Evolutionary conservation across 1,284 basidiomycete genomes (phyloP).

Genomic region (Boletus albobrunnescens): DNA sequence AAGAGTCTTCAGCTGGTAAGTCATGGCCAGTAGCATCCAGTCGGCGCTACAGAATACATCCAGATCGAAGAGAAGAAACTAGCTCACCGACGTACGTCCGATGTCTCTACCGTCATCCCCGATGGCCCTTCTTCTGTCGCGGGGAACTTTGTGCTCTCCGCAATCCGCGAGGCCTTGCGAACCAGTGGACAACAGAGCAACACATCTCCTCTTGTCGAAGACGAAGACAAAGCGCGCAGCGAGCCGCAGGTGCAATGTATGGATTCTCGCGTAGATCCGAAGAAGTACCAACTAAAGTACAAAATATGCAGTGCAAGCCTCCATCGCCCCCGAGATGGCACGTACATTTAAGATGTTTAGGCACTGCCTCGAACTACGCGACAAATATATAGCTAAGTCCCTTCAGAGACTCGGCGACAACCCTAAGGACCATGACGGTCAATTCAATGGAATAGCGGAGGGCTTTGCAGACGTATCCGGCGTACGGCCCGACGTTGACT

Average conservation of each 20-base stretch:
- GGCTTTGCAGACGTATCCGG: slow-evolving; percentile 63
- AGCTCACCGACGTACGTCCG: slow-evolving; percentile 52
- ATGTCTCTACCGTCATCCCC: slow-evolving; percentile 35
- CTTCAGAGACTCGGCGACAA: slow-evolving; percentile 88
- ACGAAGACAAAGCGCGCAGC: slow-evolving; percentile 36
- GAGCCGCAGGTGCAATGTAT: slow-evolving; percentile 30
- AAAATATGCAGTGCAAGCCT: slow-evolving; percentile 32
- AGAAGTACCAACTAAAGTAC: slow-evolving; percentile 12
- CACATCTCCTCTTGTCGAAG: slow-evolving; percentile 36
- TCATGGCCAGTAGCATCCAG: slow-evolving; percentile 11
- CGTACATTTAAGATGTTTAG: slow-evolving; percentile 63
- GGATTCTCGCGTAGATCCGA: slow-evolving; percentile 1
- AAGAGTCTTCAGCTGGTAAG: slow-evolving; percentile 67
- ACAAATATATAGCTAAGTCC: slow-evolving; percentile 87
- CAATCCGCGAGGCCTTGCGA: slow-evolving; percentile 35
- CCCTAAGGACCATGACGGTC: slow-evolving; percentile 81
- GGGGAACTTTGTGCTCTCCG: slow-evolving; percentile 40
- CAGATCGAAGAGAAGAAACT: slow-evolving; percentile 72
- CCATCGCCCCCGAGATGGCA: slow-evolving; percentile 50
- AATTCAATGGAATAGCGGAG: slow-evolving; percentile 60
- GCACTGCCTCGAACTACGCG: slow-evolving; percentile 80
- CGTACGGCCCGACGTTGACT: slow-evolving; percentile 57
- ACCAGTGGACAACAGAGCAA: slow-evolving; percentile 18
- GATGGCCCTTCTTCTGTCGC: slow-evolving; percentile 39
- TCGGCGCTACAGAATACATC: slow-evolving; percentile 3